phyloP scores from a whole-genome alignment of 1,139 yeast genomes.

The Geotrichum klebahnii region DNA sequence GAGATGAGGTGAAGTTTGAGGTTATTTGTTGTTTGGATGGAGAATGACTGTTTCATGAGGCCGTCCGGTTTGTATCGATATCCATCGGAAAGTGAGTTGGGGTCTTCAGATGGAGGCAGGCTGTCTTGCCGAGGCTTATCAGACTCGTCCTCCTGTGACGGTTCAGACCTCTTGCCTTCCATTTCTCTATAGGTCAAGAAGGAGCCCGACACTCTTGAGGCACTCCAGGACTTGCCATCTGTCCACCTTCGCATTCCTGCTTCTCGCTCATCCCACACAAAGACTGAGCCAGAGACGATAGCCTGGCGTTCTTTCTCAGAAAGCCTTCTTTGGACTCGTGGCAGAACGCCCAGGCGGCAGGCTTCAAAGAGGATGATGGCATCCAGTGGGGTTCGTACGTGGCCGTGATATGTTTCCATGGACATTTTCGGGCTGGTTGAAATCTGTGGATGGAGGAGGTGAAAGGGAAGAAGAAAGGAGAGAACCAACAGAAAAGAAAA shows the following conservation, averaged over 20 bases:
- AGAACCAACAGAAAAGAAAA: too few relatives aligned
- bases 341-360: conserved; percentile 53
- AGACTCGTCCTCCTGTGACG: background rate
- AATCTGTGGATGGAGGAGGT: conserved; percentile 2
- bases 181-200: conserved; percentile 53
- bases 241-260: conserved; percentile 77
- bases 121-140: background rate
- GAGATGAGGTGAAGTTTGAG: conserved; percentile 56
- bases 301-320: conserved; percentile 53
- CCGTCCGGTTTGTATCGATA: conserved; percentile 47
- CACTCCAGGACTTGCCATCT: conserved; percentile 67
- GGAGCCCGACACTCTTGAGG: conserved; percentile 63
- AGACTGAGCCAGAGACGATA: conserved; percentile 58
- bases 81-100: conserved; percentile 30
- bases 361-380: conserved; percentile 67
- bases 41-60: conserved; percentile 55
- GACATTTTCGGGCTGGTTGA: background rate
- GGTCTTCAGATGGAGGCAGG: conserved; percentile 15
- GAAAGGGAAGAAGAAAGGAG: background rate
- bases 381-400: conserved; percentile 54
- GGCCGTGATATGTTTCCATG: conserved; percentile 61
- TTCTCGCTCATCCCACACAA: conserved; percentile 67
- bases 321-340: conserved; percentile 55
- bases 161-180: background rate
- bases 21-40: conserved; percentile 48